Base-by-base conservation (phyloP, 2,329 filamentous ascomycete species). In the Neopestalotiopsis sp. region DNA sequence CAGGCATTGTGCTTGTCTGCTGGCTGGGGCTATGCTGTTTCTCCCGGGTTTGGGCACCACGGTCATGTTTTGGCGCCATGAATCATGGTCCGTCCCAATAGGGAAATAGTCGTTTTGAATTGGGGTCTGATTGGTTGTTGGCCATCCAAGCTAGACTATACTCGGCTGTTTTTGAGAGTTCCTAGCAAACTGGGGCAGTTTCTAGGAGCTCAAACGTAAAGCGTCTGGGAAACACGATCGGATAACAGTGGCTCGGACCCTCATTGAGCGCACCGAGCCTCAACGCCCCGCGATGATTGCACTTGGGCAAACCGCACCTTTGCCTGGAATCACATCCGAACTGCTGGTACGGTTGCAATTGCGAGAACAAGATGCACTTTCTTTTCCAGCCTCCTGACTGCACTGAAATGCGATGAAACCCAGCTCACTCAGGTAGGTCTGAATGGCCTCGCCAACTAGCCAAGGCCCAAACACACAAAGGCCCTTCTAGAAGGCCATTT, bases 171-270 rank as follows among this genome's bases (percentile, higher is more conserved):
- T 38, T 56, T 52, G 45, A 52, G 45, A 52, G 20, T 12, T 57
- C 30, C 20, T 24, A 13, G 52, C 9, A 40, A 28, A 9, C 32
- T 13, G 59, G 34, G 17, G 42, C 40, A 12, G 34, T 52, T 40
- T 24, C 12, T 42, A 34, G 40, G 62, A 59, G 20, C 57, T 63
- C 57, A 67, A 67, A 67, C 66, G 66, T 40, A n/a, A 52, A 28
- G 30, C 56, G 66, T 67, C 59, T 62, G 58, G 45, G 61, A 12
- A 67, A 32, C 64, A 57, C 64, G n/a, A 58, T 66, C 9, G 49
- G 64, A 40, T 56, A n/a, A 28, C 13, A 30, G 52, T 52, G 65
- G 52, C 65, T 67, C 65, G 65, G 65, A 67, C 65, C 65, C 32
- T 52, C n/a, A 45, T 52, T 45, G 17, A 30, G 42, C 64, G 64